phyloP scores from a whole-genome alignment of 306 rosid genomes.

The Glycine soja region DNA sequence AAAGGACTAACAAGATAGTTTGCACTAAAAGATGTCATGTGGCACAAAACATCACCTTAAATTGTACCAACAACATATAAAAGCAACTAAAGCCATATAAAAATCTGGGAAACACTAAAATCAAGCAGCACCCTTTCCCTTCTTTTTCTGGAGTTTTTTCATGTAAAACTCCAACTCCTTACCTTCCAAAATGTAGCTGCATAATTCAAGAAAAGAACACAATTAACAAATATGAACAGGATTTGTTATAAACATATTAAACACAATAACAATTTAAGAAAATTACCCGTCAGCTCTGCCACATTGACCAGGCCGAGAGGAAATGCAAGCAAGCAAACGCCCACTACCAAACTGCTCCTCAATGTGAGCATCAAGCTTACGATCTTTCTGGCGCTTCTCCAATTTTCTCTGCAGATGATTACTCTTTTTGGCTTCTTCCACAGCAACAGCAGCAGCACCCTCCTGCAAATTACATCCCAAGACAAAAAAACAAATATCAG shows the following conservation, averaged over 20 bases:
- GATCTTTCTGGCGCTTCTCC: constrained; percentile 59
- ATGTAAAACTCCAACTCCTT: constrained; percentile 59
- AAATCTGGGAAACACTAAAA: background rate
- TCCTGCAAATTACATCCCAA: constrained; percentile 42
- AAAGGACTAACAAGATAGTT: background rate
- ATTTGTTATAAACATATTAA: background rate
- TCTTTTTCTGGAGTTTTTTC: constrained; percentile 59
- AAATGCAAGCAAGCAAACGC: constrained; percentile 54
- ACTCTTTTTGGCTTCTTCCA: constrained; percentile 57
- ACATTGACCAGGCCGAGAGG: constrained; percentile 64
- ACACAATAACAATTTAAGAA: background rate
- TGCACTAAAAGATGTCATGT: background rate
- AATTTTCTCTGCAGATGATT: constrained; percentile 53
- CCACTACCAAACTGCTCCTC: constrained; percentile 61
- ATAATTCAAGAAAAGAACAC: background rate
- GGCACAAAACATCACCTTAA: background rate
- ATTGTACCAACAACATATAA: background rate
- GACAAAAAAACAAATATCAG: background rate
- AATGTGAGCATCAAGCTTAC: constrained; percentile 52
- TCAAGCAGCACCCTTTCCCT: constrained; percentile 62
- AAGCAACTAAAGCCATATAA: constrained; percentile 15
- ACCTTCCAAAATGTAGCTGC: constrained; percentile 58
- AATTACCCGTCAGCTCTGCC: constrained; percentile 61
- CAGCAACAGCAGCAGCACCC: constrained; percentile 44
- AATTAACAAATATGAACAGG: background rate